These are phyloP conservation scores for Sporothrix brasiliensis DNA, from an alignment of 2,329 filamentous ascomycete genomes.

Conservation along the genomic window DNA sequence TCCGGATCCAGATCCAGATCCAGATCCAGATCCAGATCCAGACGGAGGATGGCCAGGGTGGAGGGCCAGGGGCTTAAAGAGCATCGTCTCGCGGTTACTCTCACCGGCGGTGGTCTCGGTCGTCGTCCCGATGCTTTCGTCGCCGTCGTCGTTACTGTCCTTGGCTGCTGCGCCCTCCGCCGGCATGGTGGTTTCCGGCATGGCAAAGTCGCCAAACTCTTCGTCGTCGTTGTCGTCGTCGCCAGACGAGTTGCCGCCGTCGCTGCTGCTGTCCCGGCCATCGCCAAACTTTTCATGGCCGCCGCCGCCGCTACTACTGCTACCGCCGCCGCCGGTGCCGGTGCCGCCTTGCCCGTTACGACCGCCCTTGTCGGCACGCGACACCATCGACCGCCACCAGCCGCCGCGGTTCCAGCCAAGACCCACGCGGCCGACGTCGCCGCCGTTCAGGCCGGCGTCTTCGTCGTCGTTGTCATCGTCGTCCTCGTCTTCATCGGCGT, in stretches of 20 bases:
- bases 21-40: neutral
- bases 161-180: neutral
- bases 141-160: neutral
- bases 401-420: conserved; percentile 43
- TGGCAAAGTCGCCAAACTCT: conserved; percentile 70
- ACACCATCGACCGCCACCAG: conserved; percentile 46
- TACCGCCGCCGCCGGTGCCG: neutral
- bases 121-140: too few relatives aligned
- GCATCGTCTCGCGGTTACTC: conserved; percentile 46
- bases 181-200: conserved; percentile 55
- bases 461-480: conserved; percentile 47
- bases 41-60: conserved; percentile 47
- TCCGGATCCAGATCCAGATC: neutral
- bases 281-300: conserved; percentile 43
- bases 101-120: conserved; percentile 33
- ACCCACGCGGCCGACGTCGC: conserved; percentile 38
- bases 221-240: conserved; percentile 62
- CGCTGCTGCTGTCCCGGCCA: conserved; percentile 42
- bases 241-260: conserved; percentile 39
- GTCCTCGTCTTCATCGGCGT: conserved; percentile 47
- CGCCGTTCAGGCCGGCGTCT: conserved; percentile 45
- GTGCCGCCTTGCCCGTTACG: neutral
- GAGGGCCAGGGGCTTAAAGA: conserved; percentile 59
- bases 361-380: conserved; percentile 29
- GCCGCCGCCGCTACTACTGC: neutral